Conservation (phyloP, 2,329 filamentous ascomycete species). For the Fusarium illudens region DNA sequence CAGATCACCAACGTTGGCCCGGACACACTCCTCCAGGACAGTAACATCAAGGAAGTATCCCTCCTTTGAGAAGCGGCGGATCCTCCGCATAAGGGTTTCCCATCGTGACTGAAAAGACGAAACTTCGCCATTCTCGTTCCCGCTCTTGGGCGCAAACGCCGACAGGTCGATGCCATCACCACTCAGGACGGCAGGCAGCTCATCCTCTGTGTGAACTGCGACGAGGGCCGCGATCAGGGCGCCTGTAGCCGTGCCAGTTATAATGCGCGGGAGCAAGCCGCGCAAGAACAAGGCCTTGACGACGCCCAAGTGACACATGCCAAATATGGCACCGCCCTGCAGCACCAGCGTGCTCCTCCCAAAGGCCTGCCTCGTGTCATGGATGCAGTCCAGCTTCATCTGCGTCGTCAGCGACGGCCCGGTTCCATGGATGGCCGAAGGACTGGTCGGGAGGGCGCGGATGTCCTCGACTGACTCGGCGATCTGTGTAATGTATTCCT, state of each 20-base stretch:
- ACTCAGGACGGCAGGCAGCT: conserved; percentile 78
- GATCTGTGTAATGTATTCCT: conserved; percentile 88
- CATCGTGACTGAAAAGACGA: conserved; percentile 53
- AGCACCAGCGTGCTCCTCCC: conserved; percentile 85
- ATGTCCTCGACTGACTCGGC: conserved; percentile 84
- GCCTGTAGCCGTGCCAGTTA: conserved; percentile 89
- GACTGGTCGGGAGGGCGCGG: conserved; percentile 68
- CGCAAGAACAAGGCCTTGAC: conserved; percentile 86
- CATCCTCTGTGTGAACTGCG: conserved; percentile 85
- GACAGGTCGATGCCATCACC: conserved; percentile 84
- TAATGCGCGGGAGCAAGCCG: conserved; percentile 85
- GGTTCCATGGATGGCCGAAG: conserved; percentile 48
- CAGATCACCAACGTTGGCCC: conserved; percentile 84
- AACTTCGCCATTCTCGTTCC: conserved; percentile 43
- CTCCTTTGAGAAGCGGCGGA: conserved; percentile 74
- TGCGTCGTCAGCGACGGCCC: conserved; percentile 68
- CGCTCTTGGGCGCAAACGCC: conserved; percentile 68
- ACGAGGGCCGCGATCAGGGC: conserved; percentile 90
- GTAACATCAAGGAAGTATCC: conserved; percentile 86
- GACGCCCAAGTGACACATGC: conserved; percentile 88
- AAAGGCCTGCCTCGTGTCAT: conserved; percentile 88
- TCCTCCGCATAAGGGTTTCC: conserved; percentile 71
- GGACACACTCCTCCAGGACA: conserved; percentile 84
- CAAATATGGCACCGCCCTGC: conserved; percentile 91
- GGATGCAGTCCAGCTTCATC: conserved; percentile 84